Conservation (phyloP, 2,329 filamentous ascomycete species). For the Paramyrothecium sp. region DNA sequence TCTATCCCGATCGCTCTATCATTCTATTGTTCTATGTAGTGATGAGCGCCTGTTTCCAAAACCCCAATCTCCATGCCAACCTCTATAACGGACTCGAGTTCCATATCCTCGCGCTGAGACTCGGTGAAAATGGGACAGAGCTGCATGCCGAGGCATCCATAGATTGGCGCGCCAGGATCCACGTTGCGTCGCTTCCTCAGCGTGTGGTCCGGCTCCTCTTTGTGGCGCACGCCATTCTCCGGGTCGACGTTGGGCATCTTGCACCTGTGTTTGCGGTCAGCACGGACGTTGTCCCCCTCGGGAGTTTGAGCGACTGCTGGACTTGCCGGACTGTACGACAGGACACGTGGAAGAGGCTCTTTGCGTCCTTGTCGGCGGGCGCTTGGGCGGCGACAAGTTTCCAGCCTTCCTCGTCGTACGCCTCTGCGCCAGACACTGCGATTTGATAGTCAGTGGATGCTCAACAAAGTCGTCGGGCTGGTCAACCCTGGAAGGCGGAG, state of each 20-base stretch:
- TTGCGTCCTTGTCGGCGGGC: constrained; percentile 14
- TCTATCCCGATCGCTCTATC: too few relatives aligned
- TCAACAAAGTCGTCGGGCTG: too few relatives aligned
- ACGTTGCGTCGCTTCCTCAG: constrained; percentile 58
- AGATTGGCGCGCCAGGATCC: constrained; percentile 55
- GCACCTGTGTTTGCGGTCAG: constrained; percentile 42
- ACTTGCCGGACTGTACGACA: constrained; percentile 62
- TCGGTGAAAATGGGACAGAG: constrained; percentile 54
- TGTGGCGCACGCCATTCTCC: constrained; percentile 54
- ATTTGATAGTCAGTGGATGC: not conserved
- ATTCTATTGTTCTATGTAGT: constrained; percentile 28
- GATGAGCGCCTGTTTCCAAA: constrained; percentile 43
- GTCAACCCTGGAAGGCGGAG: not conserved
- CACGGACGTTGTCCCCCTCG: not conserved
- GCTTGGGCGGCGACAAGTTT: constrained; percentile 55
- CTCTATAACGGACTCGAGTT: constrained; percentile 44
- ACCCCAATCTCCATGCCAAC: constrained; percentile 57
- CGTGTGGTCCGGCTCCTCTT: constrained; percentile 55
- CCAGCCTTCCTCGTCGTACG: constrained; percentile 72
- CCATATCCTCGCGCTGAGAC: constrained; percentile 15
- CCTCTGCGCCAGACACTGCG: constrained; percentile 57
- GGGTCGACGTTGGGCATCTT: constrained; percentile 71
- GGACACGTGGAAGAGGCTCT: constrained; percentile 49
- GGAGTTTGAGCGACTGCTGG: not conserved
- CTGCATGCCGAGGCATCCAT: constrained; percentile 65